These are phyloP conservation scores for Orbilia ellipsospora DNA, from an alignment of 2,329 filamentous ascomycete species.

Conservation along the genomic window DNA sequence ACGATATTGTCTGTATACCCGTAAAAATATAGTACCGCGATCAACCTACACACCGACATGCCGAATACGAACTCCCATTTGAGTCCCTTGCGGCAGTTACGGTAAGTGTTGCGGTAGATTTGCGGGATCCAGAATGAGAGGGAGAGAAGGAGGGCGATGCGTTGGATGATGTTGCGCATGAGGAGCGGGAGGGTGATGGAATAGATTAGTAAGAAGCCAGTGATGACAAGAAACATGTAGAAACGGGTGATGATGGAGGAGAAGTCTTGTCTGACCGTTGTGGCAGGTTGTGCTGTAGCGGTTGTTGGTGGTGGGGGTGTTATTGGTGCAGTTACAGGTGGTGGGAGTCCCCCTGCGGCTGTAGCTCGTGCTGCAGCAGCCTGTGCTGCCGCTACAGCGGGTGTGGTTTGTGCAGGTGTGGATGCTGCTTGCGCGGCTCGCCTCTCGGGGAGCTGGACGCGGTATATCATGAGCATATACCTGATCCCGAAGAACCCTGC, in stretches of 20 bases:
- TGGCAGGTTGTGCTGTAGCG: slow-evolving; percentile 28
- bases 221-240: slow-evolving; percentile 68
- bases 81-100: slow-evolving; percentile 69
- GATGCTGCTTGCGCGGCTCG: slow-evolving; percentile 44
- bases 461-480: slow-evolving; percentile 59
- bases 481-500: slow-evolving; percentile 59
- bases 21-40: slow-evolving; percentile 89
- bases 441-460: slow-evolving; percentile 58
- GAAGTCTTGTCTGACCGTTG: slow-evolving; percentile 61
- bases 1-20: slow-evolving; percentile 80
- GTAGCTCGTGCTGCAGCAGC: slow-evolving; percentile 43
- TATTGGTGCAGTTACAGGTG: slow-evolving; percentile 55
- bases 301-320: slow-evolving; percentile 48
- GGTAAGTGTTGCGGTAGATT: slow-evolving; percentile 78
- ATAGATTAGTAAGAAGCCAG: slow-evolving; percentile 71
- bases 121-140: slow-evolving; percentile 93
- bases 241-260: slow-evolving; percentile 70
- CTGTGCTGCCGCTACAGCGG: slow-evolving; percentile 40
- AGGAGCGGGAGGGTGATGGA: slow-evolving; percentile 71
- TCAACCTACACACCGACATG: slow-evolving; percentile 79
- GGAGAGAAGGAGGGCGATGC: slow-evolving; percentile 77
- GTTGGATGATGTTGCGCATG: slow-evolving; percentile 69
- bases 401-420: slow-evolving; percentile 43
- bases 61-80: slow-evolving; percentile 90
- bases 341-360: slow-evolving; percentile 58